Conservation (phyloP, 2,329 filamentous ascomycete genomes). For the Dactylonectria estremocensis region DNA sequence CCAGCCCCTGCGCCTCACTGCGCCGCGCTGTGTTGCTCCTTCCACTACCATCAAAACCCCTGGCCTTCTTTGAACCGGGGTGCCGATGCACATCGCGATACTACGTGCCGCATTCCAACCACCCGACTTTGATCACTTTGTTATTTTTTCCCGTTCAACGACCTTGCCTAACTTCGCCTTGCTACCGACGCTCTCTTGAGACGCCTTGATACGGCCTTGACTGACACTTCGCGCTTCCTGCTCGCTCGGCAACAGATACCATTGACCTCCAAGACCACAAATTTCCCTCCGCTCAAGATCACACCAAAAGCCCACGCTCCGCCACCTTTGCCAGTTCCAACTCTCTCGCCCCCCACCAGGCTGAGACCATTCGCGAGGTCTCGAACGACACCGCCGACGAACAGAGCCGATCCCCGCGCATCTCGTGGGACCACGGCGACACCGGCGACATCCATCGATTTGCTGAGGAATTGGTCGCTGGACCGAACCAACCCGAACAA, state of each 20-base stretch:
- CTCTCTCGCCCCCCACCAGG: slow-evolving; percentile 84
- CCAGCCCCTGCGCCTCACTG: slow-evolving; percentile 38
- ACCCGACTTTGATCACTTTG: slow-evolving; percentile 38
- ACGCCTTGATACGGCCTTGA: slow-evolving; percentile 27
- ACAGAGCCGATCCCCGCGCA: slow-evolving; percentile 73
- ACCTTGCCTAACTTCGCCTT: slow-evolving; percentile 26
- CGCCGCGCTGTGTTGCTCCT: slow-evolving; percentile 40
- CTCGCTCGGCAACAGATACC: slow-evolving; percentile 75
- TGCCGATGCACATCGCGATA: slow-evolving; percentile 41
- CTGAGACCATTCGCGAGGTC: slow-evolving; percentile 85
- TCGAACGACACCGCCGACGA: slow-evolving; percentile 84
- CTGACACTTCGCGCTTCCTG: slow-evolving; percentile 39
- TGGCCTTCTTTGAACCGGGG: slow-evolving; percentile 35
- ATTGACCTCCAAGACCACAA: slow-evolving; percentile 92
- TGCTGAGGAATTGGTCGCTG: slow-evolving; percentile 61
- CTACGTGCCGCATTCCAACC: slow-evolving; percentile 43
- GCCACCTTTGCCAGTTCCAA: slow-evolving; percentile 60
- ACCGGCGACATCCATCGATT: slow-evolving; percentile 61
- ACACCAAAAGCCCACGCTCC: slow-evolving; percentile 60
- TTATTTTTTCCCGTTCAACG: slow-evolving; percentile 32
- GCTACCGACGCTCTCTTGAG: slow-evolving; percentile 18
- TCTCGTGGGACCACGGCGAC: slow-evolving; percentile 67
- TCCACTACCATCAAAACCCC: slow-evolving; percentile 37
- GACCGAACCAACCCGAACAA: slow-evolving; percentile 51
- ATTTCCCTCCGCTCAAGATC: slow-evolving; percentile 87